Evolutionary conservation across 305 asterid genomes (phyloP), one percentile per base, ranked within the genome.

Genomic region (Stenogyne calaminthoides): DNA sequence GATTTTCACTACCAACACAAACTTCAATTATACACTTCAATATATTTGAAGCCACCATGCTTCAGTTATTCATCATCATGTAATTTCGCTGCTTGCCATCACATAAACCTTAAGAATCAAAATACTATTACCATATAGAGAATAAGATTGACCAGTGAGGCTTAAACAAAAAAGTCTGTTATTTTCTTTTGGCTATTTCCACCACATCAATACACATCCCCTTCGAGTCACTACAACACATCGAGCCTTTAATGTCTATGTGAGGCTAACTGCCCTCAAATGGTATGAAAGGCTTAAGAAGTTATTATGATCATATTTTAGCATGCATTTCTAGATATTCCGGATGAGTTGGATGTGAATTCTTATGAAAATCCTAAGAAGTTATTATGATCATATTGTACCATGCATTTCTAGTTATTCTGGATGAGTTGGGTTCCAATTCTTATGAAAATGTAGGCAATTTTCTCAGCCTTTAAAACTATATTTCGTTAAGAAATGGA

Each of bases 41-140:
- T 54, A 47, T 59, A 54, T 29, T 58, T 49, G 56, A 54, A 57
- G 54, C 39, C 59, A 58, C 39, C 55, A 60, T 15, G 15, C 52
- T 27, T 59, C 16, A 47, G 39, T 46, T 42, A 71, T 71, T 29
- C 16, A 4, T 12, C 14, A 54, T 51, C 56, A 51, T 65, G 27
- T 51, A 69, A 39, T 36, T 54, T 51, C 16, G 2, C 34, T 3
- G 39, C 39, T 54, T 68, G 18, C 37, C 32, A 34, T 34, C 52
- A 52, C 29, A 37, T 14, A 69, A 54, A 25, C 25, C 39, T 40
- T 44, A 34, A 68, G 54, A 46, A 46, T 46, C 9, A 46, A 46
- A 27, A 69, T 2, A 1, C 7, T 29, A 18, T 29, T 14, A 19
- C 20, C 37, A 44, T 20, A 40, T 64, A 64, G 66, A 18, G 32